phyloP scores from a whole-genome alignment of 176 grass and related monocot species.

The Elymus sibiricus region DNA sequence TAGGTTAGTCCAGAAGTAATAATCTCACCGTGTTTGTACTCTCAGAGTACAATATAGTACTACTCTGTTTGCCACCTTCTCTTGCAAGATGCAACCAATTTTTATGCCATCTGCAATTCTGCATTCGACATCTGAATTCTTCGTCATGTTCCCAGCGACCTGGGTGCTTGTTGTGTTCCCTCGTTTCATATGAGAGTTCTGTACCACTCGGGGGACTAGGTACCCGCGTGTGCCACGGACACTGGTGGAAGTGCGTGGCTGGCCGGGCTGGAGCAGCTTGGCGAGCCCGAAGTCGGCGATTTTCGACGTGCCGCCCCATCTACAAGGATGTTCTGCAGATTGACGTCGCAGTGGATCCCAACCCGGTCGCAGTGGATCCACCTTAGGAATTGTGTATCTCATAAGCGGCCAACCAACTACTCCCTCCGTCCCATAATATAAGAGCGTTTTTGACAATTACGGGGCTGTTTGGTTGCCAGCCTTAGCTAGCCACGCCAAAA shows the following conservation, averaged over 20 bases:
- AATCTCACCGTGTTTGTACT: not conserved
- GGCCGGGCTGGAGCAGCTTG: not conserved
- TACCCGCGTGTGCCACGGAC: not conserved
- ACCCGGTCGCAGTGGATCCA: no score
- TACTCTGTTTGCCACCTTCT: not conserved
- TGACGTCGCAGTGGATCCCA: not conserved
- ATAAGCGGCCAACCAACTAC: no score
- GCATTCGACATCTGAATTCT: not conserved
- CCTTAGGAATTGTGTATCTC: no score
- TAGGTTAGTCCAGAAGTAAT: slow-evolving; percentile 18
- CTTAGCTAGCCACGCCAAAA: no score
- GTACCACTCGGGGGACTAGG: not conserved
- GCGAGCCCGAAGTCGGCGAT: not conserved
- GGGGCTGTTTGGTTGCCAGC: no score
- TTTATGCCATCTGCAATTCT: not conserved
- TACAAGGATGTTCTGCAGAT: not conserved
- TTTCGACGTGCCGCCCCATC: not conserved
- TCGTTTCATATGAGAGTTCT: not conserved
- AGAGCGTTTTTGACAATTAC: no score
- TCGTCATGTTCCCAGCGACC: not conserved
- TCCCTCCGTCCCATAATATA: no score
- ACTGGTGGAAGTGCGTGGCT: not conserved
- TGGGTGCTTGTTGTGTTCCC: not conserved
- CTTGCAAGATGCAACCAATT: not conserved
- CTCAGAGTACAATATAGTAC: no score